Percentiles rank a stretch among this genome's conserved stretches.
Evolutionary conservation across 2,329 filamentous ascomycete species (phyloP).

Genomic region (Penicillium brevicompactum): DNA sequence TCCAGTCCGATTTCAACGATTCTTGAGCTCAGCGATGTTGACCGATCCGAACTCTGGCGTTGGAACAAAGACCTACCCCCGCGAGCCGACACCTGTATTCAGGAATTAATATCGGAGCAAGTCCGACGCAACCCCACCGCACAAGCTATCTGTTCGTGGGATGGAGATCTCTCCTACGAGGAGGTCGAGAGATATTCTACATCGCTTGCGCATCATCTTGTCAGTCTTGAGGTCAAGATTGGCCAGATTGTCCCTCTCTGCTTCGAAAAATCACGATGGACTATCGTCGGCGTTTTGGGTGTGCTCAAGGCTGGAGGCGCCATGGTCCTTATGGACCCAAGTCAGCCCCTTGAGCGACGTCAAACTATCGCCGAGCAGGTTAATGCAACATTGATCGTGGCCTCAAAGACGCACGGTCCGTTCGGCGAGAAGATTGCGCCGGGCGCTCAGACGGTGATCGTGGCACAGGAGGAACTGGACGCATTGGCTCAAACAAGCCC

Average conservation of each 20-base stretch:
- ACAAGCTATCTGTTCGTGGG: slow-evolving; percentile 27
- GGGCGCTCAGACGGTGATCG: not conserved
- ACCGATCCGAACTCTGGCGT: slow-evolving; percentile 11
- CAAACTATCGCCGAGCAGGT: slow-evolving; percentile 18
- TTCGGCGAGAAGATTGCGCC: not conserved
- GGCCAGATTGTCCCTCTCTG: slow-evolving; percentile 29
- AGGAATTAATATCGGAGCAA: slow-evolving; percentile 13
- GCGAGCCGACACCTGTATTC: slow-evolving; percentile 6
- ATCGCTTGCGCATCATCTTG: slow-evolving; percentile 29
- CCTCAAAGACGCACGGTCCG: not conserved
- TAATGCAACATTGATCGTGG: not conserved
- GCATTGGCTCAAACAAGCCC: no score
- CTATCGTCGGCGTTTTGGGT: slow-evolving; percentile 27
- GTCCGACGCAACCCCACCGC: not conserved
- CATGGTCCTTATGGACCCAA: slow-evolving; percentile 30
- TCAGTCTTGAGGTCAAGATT: slow-evolving; percentile 28
- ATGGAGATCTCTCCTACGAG: slow-evolving; percentile 29
- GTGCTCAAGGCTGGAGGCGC: slow-evolving; percentile 32
- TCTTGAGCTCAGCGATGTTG: slow-evolving; percentile 1
- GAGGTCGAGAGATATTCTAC: slow-evolving; percentile 34
- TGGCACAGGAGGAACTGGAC: slow-evolving; percentile 12
- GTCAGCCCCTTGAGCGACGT: slow-evolving; percentile 25
- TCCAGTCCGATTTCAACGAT: slow-evolving; percentile 4
- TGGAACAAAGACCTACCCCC: slow-evolving; percentile 13
- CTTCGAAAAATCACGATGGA: slow-evolving; percentile 36